A percentile compares a stretch with the other conserved stretches of the same genome.
Evolutionary conservation across 345 rosid genomes (phyloP).

Genomic region (Syzygium jambos): DNA sequence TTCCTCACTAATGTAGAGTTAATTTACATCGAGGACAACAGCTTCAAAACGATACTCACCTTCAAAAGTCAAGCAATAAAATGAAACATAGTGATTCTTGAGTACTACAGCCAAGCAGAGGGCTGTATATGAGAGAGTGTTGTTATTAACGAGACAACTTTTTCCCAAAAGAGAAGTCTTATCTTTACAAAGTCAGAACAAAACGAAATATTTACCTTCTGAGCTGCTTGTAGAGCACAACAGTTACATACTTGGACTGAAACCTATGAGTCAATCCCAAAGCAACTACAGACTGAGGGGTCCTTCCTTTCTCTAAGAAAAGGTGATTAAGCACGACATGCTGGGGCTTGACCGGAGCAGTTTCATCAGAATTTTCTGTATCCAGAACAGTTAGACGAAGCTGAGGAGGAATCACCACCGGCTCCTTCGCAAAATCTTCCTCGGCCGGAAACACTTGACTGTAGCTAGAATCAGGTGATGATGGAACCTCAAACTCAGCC

Average conservation of each 20-base stretch:
- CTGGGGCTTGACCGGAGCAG: conserved; percentile 54
- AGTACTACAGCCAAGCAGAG: background rate
- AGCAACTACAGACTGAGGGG: conserved; percentile 67
- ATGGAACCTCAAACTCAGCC: conserved; percentile 66
- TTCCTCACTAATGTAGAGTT: background rate
- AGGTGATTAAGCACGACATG: conserved; percentile 90
- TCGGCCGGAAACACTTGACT: conserved; percentile 45
- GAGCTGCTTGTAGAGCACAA: conserved; percentile 79
- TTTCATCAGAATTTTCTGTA: conserved; percentile 29
- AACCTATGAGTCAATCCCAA: conserved; percentile 85
- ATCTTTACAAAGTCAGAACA: conserved; percentile 12
- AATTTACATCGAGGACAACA: background rate
- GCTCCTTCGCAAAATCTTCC: conserved; percentile 83
- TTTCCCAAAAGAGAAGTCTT: background rate
- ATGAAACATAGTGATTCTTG: background rate
- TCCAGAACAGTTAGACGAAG: conserved; percentile 59
- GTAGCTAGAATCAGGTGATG: conserved; percentile 74
- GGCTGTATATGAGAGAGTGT: background rate
- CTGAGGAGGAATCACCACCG: conserved; percentile 60
- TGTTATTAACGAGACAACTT: conserved; percentile 15
- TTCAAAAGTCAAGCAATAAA: background rate
- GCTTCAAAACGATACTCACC: background rate
- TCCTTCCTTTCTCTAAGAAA: conserved; percentile 71
- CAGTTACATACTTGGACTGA: conserved; percentile 82
- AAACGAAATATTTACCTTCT: conserved; percentile 30